Evolutionary conservation across 345 rosid genomes (phyloP).

Genomic region (Populus ilicifolia): DNA sequence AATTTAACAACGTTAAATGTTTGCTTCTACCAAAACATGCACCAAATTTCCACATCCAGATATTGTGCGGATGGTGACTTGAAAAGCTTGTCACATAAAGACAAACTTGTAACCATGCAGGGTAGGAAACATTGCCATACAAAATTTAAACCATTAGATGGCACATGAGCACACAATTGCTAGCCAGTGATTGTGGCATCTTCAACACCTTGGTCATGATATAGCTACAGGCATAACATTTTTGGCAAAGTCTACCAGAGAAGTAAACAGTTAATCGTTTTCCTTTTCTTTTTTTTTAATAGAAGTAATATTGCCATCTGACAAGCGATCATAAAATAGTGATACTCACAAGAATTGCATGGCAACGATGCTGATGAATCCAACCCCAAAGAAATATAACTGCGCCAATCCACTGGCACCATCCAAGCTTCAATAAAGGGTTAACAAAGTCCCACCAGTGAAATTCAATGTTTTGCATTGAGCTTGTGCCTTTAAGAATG

Average conservation of each 20-base stretch:
- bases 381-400: conserved; percentile 66
- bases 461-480: conserved; percentile 26
- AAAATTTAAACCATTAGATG: too few relatives aligned
- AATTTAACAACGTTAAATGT: too few relatives aligned
- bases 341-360: conserved; percentile 54
- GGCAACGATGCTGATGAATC: conserved; percentile 64
- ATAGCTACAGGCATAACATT: not conserved
- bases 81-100: too few relatives aligned
- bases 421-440: conserved; percentile 52
- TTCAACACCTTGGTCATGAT: not conserved
- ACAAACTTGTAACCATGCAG: too few relatives aligned
- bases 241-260: not conserved
- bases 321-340: not conserved
- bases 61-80: too few relatives aligned
- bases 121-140: too few relatives aligned
- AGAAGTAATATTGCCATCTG: not conserved
- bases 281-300: not conserved
- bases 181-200: too few relatives aligned
- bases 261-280: not conserved
- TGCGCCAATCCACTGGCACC: conserved; percentile 56
- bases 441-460: conserved; percentile 35
- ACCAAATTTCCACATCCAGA: too few relatives aligned
- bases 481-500: conserved; percentile 40
- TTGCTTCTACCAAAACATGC: too few relatives aligned
- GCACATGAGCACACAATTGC: too few relatives aligned